These are phyloP conservation scores for Haberlea rhodopensis DNA, from an alignment of 257 asterid genomes.

Conservation along the genomic window DNA sequence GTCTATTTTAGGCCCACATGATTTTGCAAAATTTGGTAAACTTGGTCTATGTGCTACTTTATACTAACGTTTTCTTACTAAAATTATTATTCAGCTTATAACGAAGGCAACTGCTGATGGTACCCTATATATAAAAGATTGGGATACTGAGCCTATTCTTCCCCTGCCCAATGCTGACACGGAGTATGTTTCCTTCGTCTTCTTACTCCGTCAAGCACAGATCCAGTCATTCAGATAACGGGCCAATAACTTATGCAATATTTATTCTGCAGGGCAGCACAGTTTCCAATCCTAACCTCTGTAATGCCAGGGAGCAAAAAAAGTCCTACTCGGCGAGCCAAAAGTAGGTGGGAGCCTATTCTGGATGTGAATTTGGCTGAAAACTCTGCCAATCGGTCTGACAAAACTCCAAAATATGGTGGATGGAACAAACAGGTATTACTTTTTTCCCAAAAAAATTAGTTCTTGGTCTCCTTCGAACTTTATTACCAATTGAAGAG, in stretches of 20 bases:
- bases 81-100: constrained; percentile 55
- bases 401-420: constrained; percentile 52
- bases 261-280: constrained; percentile 45
- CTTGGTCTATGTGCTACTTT: constrained; percentile 12
- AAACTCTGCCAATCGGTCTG: constrained; percentile 42
- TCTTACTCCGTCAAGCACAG: constrained; percentile 2
- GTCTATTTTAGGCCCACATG: not conserved
- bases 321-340: constrained; percentile 81
- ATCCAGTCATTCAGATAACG: constrained; percentile 12
- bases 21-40: not conserved
- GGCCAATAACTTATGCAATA: constrained; percentile 19
- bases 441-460: not conserved
- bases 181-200: constrained; percentile 50
- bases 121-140: constrained; percentile 65
- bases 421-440: constrained; percentile 84
- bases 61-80: constrained; percentile 18
- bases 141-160: constrained; percentile 95
- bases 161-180: constrained; percentile 54
- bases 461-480: not conserved
- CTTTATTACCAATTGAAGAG: constrained; percentile 12
- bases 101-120: constrained; percentile 86
- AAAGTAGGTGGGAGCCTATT: constrained; percentile 98
- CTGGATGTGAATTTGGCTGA: constrained; percentile 59
- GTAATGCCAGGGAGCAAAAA: constrained; percentile 52
- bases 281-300: constrained; percentile 42